phyloP scores from a whole-genome alignment of 2,329 filamentous ascomycete species.

The Colletotrichum aenigma region DNA sequence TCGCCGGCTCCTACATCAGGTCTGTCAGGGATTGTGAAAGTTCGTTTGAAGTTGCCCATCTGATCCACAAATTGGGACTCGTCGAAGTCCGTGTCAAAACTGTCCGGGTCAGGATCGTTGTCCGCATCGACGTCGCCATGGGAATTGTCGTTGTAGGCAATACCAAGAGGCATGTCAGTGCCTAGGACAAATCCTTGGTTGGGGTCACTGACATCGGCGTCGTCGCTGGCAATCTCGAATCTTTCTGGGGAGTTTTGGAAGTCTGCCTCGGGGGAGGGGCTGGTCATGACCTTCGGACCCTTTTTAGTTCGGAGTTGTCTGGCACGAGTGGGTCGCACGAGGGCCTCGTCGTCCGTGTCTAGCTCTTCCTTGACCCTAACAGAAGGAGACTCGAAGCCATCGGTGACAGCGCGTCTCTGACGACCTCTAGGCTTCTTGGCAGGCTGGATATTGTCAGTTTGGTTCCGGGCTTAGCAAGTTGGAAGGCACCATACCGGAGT shows the following conservation, averaged over 20 bases:
- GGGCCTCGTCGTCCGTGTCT: background rate
- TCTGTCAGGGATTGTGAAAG: background rate
- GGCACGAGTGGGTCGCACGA: background rate
- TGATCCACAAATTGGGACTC: background rate
- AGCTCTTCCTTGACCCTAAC: conserved; percentile 5
- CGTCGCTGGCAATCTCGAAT: background rate
- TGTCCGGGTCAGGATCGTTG: background rate
- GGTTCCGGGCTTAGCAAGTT: background rate
- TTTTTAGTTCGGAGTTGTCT: background rate
- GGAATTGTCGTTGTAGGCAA: background rate
- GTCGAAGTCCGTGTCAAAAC: background rate
- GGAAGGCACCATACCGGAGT: conserved; percentile 47
- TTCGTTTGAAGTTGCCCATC: background rate
- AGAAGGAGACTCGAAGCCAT: background rate
- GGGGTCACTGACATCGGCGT: background rate
- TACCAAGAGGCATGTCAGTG: background rate
- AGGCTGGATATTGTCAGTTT: background rate
- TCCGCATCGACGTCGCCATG: background rate
- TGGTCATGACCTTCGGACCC: background rate
- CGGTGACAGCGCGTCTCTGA: background rate
- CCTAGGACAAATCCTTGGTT: background rate
- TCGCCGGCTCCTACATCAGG: background rate
- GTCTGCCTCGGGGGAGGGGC: background rate
- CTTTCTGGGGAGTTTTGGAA: background rate
- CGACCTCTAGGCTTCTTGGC: conserved; percentile 4